Evolutionary conservation across 2,329 filamentous ascomycete species (phyloP).

Genomic region (Diaporthe citri): DNA sequence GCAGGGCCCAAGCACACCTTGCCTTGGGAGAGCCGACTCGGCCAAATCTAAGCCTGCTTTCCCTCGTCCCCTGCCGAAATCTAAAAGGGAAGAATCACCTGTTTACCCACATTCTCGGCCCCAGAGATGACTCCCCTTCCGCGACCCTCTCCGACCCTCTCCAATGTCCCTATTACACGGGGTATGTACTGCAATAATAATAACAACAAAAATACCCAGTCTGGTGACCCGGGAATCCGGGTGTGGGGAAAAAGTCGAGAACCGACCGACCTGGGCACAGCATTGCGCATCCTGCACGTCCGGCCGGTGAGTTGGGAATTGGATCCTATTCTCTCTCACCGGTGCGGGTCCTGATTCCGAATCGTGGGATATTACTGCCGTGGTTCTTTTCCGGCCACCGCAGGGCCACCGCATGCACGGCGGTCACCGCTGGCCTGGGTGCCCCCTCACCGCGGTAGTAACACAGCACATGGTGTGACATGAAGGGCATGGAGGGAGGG

Average conservation of each 20-base stretch:
- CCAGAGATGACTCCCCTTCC: neutral
- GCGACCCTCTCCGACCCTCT: neutral
- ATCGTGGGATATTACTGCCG: constrained; percentile 14
- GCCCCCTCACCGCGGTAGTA: neutral
- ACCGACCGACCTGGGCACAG: constrained; percentile 8
- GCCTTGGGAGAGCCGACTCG: neutral
- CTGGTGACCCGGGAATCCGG: constrained; percentile 14
- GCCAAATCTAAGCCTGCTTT: constrained; percentile 22
- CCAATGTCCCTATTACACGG: neutral
- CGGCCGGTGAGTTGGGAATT: constrained; percentile 20
- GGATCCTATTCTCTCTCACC: constrained; percentile 23
- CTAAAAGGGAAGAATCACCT: constrained; percentile 14
- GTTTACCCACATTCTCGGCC: constrained; percentile 21
- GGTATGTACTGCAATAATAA: neutral
- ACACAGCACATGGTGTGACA: neutral
- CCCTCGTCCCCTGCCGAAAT: neutral
- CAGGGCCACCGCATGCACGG: too few relatives aligned
- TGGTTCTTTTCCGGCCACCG: neutral
- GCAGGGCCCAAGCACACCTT: constrained; percentile 21
- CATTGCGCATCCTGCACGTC: constrained; percentile 24
- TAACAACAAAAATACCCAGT: neutral
- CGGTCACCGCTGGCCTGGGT: neutral
- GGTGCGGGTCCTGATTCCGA: constrained; percentile 23
- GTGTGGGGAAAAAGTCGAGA: neutral
- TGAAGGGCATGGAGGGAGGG: neutral